Evolutionary conservation across 2,329 filamentous ascomycete species (phyloP).

Genomic region (Drechslerella coelobrocha): DNA sequence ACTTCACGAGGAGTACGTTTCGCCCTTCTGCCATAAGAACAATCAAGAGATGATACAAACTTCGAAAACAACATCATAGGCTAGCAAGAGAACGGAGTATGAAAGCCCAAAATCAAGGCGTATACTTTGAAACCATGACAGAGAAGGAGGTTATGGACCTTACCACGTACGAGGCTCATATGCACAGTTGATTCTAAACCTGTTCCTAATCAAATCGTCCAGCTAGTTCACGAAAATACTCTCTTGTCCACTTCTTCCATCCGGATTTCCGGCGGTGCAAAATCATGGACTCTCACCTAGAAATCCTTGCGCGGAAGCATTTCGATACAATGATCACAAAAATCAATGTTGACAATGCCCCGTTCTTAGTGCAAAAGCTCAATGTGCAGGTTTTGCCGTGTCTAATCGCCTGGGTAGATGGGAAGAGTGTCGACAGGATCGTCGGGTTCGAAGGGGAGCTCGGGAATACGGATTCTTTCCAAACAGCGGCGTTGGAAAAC

Average conservation of each 20-base stretch:
- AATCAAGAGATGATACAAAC: slow-evolving; percentile 3
- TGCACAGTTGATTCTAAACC: neutral
- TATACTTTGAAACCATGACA: slow-evolving; percentile 65
- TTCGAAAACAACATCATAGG: slow-evolving; percentile 19
- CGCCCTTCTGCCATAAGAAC: neutral
- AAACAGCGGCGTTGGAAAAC: slow-evolving; percentile 64
- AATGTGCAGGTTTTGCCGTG: slow-evolving; percentile 67
- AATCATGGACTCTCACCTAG: slow-evolving; percentile 59
- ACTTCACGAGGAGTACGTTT: slow-evolving; percentile 63
- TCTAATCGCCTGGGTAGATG: slow-evolving; percentile 66
- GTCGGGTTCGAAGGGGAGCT: slow-evolving; percentile 67
- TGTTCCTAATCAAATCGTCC: slow-evolving; percentile 1
- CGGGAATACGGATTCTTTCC: slow-evolving; percentile 65
- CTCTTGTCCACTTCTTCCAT: slow-evolving; percentile 60
- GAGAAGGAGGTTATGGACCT: slow-evolving; percentile 66
- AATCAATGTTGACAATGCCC: slow-evolving; percentile 68
- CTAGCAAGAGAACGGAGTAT: slow-evolving; percentile 63
- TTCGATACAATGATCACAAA: slow-evolving; percentile 67
- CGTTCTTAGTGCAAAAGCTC: slow-evolving; percentile 67
- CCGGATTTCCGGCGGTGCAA: slow-evolving; percentile 59
- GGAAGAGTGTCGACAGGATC: slow-evolving; percentile 65
- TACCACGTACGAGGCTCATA: slow-evolving; percentile 56
- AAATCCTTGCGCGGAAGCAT: slow-evolving; percentile 64
- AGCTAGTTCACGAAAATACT: slow-evolving; percentile 55
- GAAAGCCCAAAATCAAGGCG: slow-evolving; percentile 63